Percentiles rank a stretch among this genome's conserved stretches.
Conservation (phyloP, 192 early-diverging fungal genomes). For the Rhizophagus clarus region DNA sequence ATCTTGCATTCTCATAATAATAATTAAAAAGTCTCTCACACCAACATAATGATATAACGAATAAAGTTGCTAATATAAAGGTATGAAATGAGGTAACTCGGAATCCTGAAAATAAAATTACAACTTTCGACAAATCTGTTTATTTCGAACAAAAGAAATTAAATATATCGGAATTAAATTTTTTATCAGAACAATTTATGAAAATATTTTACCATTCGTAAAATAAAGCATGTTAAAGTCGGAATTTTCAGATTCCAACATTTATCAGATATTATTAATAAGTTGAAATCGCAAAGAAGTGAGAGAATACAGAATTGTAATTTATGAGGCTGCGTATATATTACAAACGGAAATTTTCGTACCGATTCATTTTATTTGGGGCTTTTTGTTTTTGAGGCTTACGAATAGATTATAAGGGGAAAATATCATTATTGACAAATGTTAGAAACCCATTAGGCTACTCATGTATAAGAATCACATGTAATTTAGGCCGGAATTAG, state of each 20-base stretch:
- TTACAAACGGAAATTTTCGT: neutral
- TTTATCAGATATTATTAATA: neutral
- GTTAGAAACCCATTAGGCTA: too few relatives aligned
- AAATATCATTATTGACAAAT: too few relatives aligned
- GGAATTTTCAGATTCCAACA: neutral
- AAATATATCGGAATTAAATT: too few relatives aligned
- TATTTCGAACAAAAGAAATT: neutral
- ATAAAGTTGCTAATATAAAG: neutral
- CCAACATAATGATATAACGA: conserved; percentile 17
- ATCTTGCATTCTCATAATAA: neutral
- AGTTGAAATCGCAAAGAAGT: neutral
- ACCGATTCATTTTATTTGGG: too few relatives aligned
- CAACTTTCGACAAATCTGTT: neutral
- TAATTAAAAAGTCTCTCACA: conserved; percentile 7
- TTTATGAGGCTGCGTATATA: neutral
- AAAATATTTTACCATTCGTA: neutral
- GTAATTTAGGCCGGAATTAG: too few relatives aligned
- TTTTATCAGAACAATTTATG: neutral
- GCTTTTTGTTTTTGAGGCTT: too few relatives aligned
- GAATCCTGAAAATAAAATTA: conserved; percentile 8
- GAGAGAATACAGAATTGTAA: neutral
- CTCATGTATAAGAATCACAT: too few relatives aligned
- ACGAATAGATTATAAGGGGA: too few relatives aligned
- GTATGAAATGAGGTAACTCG: neutral
- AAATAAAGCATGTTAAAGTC: neutral